These are phyloP conservation scores for Mrakia blollopis DNA, from an alignment of 768 basidiomycete genomes.

Conservation along the genomic window DNA sequence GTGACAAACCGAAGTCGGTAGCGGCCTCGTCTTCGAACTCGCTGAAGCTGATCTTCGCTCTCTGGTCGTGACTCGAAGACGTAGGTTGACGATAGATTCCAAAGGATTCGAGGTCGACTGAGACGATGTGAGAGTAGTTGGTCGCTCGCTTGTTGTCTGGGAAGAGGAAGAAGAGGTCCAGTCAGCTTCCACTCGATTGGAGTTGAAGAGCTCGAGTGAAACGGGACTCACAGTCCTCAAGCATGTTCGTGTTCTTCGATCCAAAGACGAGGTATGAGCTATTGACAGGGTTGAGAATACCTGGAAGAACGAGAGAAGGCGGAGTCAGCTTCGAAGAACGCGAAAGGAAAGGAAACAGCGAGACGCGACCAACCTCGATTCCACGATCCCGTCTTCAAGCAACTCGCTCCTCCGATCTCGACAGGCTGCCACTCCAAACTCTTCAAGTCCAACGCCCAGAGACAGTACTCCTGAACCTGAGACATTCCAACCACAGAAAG, in stretches of 20 bases:
- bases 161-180: not conserved
- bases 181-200: not conserved
- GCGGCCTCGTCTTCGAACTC: conserved; percentile 72
- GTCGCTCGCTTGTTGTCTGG: conserved; percentile 76
- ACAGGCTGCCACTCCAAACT: conserved; percentile 39
- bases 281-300: not conserved
- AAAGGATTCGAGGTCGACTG: conserved; percentile 87
- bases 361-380: conserved; percentile 57
- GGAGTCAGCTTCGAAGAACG: no score
- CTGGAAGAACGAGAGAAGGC: not conserved
- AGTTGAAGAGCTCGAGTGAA: not conserved
- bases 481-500: not conserved
- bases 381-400: conserved; percentile 62
- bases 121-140: conserved; percentile 86
- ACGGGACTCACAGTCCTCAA: conserved; percentile 37
- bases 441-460: conserved; percentile 87
- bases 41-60: conserved; percentile 72
- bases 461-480: conserved; percentile 79
- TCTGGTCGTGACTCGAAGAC: conserved; percentile 57
- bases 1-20: conserved; percentile 61
- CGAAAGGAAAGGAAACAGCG: no score
- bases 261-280: conserved; percentile 89
- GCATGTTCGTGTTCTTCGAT: conserved; percentile 54
- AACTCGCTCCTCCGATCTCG: conserved; percentile 33
- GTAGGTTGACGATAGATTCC: conserved; percentile 82